Conservation (phyloP, 768 basidiomycete genomes). For the Melanogaster broomeanus region DNA sequence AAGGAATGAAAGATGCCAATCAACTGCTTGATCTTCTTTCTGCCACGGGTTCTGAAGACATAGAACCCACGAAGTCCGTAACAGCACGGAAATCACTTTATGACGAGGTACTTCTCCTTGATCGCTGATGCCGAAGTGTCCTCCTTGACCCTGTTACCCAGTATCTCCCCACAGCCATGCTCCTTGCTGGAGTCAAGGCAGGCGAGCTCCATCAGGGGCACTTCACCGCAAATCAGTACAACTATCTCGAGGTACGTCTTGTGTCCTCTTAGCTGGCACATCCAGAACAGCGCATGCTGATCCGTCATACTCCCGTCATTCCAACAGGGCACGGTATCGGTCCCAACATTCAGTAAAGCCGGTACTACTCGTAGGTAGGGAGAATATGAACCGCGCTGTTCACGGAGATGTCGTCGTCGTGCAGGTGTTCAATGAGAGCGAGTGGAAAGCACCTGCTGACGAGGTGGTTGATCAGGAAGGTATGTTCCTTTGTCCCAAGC, state of each 20-base stretch:
- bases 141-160: conserved; percentile 30
- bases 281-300: no score
- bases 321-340: conserved; percentile 81
- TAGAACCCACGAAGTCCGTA: conserved; percentile 62
- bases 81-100: conserved; percentile 64
- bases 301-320: no score
- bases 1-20: conserved; percentile 62
- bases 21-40: conserved; percentile 84
- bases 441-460: conserved; percentile 92
- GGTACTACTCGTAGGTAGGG: conserved; percentile 83
- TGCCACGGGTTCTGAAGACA: conserved; percentile 57
- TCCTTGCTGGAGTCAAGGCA: conserved; percentile 82
- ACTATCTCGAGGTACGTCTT: conserved; percentile 88
- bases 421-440: conserved; percentile 79
- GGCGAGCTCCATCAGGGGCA: conserved; percentile 89
- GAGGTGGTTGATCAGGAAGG: conserved; percentile 95
- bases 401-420: conserved; percentile 93
- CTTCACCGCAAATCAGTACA: conserved; percentile 94
- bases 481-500: conserved; percentile 37
- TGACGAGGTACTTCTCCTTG: conserved; percentile 56
- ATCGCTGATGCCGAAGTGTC: neutral
- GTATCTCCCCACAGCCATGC: conserved; percentile 75
- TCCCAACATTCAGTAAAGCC: conserved; percentile 71
- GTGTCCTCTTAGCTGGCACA: no score
- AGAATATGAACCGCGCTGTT: conserved; percentile 95